Evolutionary conservation across 768 basidiomycete genomes (phyloP), one percentile per base, ranked within the genome.

Genomic region (Russula brevipes): DNA sequence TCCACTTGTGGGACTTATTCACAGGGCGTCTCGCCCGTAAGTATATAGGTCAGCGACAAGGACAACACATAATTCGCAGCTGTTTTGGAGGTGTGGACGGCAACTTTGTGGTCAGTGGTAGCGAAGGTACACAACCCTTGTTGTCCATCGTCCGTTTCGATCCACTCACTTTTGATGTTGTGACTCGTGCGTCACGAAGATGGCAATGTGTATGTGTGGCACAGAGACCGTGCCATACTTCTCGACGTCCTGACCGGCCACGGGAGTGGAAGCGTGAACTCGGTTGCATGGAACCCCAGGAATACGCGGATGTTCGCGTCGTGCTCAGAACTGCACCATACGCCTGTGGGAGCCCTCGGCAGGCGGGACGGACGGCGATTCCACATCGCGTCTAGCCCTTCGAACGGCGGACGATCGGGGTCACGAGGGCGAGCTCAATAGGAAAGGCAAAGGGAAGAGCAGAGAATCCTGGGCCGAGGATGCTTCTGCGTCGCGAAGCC

Each of bases 141-240:
- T n/a, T 44, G 38, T 44, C 58, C 24, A 47, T 42, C 41, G 51
- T 41, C 66, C 57, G n/a, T 45, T 50, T 63, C 33, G 14, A 41
- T 55, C 30, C 47, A 58, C 39, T 57, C 49, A 57, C 57, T 24
- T 24, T 24, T 24, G 54, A 38, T 10, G 5, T 38, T 51, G 19
- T 64, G 60, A 57, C 65, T 65, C 66, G 46, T 30, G 42, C 62
- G 30, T 59, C 60, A 58, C 57, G 31, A 72, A 98, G 97, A 99
- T 75, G 85, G 88, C 49, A 89, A 89, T 66, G 88, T 98, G 50
- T 97, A 98, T 76, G 84, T 98, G 41, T 99, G 96, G 95, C 91
- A 98, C 73, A 85, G 89, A 51, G 88, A 92, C 69, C 88, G 88
- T 10, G 89, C 88, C 2, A 77, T 81, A 3, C 80, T 95, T 49